Conservation (phyloP, 73 alveolate genomes). For the Urostyla sp. region DNA sequence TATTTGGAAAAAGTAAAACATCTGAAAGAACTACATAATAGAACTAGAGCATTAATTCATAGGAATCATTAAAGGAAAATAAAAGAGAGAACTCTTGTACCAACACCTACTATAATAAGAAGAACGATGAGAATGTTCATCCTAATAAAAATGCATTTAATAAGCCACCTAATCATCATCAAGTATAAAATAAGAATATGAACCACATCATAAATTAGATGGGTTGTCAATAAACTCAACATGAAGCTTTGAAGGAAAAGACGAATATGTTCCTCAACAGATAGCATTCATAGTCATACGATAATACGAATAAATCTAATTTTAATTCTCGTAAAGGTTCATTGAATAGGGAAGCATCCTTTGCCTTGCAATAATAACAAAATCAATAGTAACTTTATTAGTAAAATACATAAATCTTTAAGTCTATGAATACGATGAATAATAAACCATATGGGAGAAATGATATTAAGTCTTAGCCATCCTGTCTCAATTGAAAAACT, state of each 20-base stretch:
- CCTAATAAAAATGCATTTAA: neutral
- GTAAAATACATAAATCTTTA: too few species aligned
- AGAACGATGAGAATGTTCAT: conserved; percentile 26
- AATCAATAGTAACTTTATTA: too few species aligned
- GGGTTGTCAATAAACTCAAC: neutral
- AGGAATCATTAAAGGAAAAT: neutral
- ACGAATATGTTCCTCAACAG: conserved; percentile 39
- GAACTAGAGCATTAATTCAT: conserved; percentile 19
- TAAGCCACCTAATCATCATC: conserved; percentile 34
- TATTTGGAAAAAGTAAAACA: conserved; percentile 36
- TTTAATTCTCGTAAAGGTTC: too few species aligned
- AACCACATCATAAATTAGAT: conserved; percentile 1
- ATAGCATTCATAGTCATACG: neutral
- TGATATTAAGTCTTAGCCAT: too few species aligned
- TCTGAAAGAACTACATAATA: conserved; percentile 9
- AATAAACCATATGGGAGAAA: too few species aligned
- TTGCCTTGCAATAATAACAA: too few species aligned
- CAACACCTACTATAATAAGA: neutral
- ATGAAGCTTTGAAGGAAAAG: conserved; percentile 27
- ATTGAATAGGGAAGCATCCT: too few species aligned
- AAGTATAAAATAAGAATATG: conserved; percentile 7
- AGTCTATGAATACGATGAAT: too few species aligned
- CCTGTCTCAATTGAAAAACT: too few species aligned
- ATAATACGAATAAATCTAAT: too few species aligned
- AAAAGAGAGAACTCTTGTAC: conserved; percentile 21